Percentiles rank a stretch among this genome's conserved stretches.
These are phyloP conservation scores for Pyrenopolyporus hunteri DNA, from an alignment of 495 filamentous ascomycete genomes.

Conservation along the genomic window DNA sequence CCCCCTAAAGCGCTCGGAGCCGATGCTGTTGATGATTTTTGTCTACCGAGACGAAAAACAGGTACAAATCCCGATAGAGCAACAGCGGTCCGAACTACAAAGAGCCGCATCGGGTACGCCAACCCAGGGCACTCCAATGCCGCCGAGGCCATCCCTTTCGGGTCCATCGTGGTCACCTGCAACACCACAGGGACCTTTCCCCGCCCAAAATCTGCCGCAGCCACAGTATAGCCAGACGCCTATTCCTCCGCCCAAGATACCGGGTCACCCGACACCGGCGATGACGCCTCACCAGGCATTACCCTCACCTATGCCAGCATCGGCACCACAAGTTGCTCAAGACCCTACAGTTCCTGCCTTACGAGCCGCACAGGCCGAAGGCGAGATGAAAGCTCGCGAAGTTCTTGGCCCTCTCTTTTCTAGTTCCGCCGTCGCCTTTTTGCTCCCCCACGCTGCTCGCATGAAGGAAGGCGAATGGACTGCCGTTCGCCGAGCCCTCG, in stretches of 20 bases:
- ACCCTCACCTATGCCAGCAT: too few species aligned
- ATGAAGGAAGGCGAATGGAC: conserved; percentile 68
- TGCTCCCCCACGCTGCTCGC: conserved; percentile 68
- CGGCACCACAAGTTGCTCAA: conserved; percentile 38
- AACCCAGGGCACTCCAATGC: conserved; percentile 33
- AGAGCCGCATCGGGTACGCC: conserved; percentile 17
- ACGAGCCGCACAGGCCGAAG: conserved; percentile 46
- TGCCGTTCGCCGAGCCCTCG: conserved; percentile 65
- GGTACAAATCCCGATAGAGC: conserved; percentile 49
- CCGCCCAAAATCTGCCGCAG: conserved; percentile 34
- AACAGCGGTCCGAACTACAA: conserved; percentile 48
- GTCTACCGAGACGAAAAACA: conserved; percentile 65
- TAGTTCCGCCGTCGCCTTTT: conserved; percentile 68
- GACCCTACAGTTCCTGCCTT: conserved; percentile 39
- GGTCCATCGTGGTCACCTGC: conserved; percentile 57
- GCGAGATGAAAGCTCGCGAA: conserved; percentile 58
- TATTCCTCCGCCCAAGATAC: conserved; percentile 42
- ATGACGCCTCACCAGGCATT: conserved; percentile 23
- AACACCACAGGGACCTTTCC: conserved; percentile 51
- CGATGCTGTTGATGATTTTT: conserved; percentile 76
- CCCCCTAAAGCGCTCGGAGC: conserved; percentile 67
- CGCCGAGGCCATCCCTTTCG: conserved; percentile 52
- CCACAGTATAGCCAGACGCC: conserved; percentile 43
- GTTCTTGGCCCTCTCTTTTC: conserved; percentile 65
- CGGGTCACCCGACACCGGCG: conserved; percentile 30